These are phyloP conservation scores for Colletotrichum sp. DNA, from an alignment of 2,329 filamentous ascomycete genomes.

Conservation along the genomic window DNA sequence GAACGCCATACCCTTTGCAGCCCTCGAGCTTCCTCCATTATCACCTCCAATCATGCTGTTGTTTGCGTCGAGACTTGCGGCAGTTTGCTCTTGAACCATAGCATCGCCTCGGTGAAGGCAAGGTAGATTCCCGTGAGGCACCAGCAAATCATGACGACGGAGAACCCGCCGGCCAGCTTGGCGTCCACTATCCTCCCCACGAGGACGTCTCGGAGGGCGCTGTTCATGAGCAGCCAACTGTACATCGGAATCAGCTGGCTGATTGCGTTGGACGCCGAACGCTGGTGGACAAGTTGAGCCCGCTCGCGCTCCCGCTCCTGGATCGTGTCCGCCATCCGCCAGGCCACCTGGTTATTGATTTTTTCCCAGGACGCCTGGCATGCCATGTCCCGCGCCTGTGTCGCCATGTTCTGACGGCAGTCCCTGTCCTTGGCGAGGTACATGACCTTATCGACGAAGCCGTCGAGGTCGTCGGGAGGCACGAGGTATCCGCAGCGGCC, in stretches of 20 bases:
- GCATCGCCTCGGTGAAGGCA: constrained; percentile 49
- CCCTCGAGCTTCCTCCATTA: not conserved
- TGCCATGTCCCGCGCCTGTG: constrained; percentile 58
- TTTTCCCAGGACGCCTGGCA: constrained; percentile 73
- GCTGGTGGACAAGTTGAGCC: constrained; percentile 11
- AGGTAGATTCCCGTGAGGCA: constrained; percentile 54
- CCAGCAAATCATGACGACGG: constrained; percentile 55
- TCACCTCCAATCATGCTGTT: not conserved
- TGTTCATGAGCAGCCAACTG: constrained; percentile 49
- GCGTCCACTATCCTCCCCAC: constrained; percentile 44
- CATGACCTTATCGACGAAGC: constrained; percentile 60
- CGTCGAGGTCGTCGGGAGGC: constrained; percentile 61
- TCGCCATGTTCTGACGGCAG: constrained; percentile 50
- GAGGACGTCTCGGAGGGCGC: constrained; percentile 41
- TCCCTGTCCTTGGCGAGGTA: constrained; percentile 50
- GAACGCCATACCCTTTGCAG: not conserved
- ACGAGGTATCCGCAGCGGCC: constrained; percentile 66
- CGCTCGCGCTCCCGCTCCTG: constrained; percentile 45
- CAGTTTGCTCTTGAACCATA: constrained; percentile 35
- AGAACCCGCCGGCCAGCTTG: constrained; percentile 48
- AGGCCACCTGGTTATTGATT: constrained; percentile 73
- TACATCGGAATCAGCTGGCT: constrained; percentile 43
- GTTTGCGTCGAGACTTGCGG: not conserved
- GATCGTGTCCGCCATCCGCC: constrained; percentile 63
- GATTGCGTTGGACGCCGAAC: constrained; percentile 6